Evolutionary conservation across 495 filamentous ascomycete genomes (phyloP), one percentile per base, ranked within the genome.

Genomic region (Xylaria nigripes): DNA sequence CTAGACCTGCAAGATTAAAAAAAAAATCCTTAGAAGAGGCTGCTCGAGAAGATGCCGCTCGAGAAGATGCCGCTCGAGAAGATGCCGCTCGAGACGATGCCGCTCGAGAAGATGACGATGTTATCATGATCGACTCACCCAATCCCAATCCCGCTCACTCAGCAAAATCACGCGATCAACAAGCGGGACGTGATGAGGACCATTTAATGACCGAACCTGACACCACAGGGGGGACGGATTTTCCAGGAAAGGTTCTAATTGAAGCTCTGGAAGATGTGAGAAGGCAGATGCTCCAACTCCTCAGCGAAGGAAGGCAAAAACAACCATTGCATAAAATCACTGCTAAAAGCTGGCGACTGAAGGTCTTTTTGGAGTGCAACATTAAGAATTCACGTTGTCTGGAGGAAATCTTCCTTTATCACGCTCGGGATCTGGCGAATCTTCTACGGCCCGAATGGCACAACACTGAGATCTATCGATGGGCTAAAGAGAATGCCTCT

Each of bases 341-440:
- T 25, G 23, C 45, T 21, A 64, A 60, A 30, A 51, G 21, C 10
- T 64, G 61, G 64, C 59, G 29, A 8, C 54, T 23, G 0, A 61
- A 59, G 15, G 16, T 75, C 10, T 72, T 58, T 45, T 54, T 63
- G 44, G 62, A 62, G 27, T 66, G 69, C 46, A 74, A 61, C 27
- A 63, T 74, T 8, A 60, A 57, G 23, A 46, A 58, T 2, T 63
- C 69, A 48, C 41, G 19, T 15, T 54, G 56, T 0, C 25, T 59
- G 2, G 36, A 51, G 13, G 60, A 72, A 10, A 55, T 70, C 15
- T 56, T 68, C 15, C 54, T 62, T 32, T 76, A 73, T 47, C 66
- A 65, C 25, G 56, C 67, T 2, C 59, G 51, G 22, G 68, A 68
- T 12, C 60, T 70, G 18, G 45, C 65, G 23, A 53, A 44, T 22